Evolutionary conservation across 2,329 filamentous ascomycete species (phyloP).

Genomic region (Trichoderma polysporum): DNA sequence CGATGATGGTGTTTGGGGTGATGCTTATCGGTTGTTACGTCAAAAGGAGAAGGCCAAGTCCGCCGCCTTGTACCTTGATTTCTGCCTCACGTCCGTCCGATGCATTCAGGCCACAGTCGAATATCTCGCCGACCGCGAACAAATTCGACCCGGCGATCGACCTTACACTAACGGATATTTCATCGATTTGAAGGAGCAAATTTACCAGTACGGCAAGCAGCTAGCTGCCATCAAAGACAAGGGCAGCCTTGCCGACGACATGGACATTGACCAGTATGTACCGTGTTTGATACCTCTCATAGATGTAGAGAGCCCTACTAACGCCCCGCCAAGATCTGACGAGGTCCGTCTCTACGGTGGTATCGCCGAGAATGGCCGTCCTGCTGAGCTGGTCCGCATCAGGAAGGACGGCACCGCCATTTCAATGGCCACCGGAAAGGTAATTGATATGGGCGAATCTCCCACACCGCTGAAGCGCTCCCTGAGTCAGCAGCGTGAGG

Average conservation of each 20-base stretch:
- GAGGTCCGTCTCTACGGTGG: slow-evolving; percentile 80
- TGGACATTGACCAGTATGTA: slow-evolving; percentile 60
- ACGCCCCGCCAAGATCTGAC: slow-evolving; percentile 47
- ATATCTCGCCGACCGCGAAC: slow-evolving; percentile 81
- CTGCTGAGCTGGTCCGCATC: slow-evolving; percentile 79
- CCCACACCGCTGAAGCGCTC: slow-evolving; percentile 63
- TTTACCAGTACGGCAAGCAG: slow-evolving; percentile 83
- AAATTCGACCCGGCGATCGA: slow-evolving; percentile 78
- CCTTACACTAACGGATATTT: slow-evolving; percentile 97
- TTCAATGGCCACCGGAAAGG: slow-evolving; percentile 70
- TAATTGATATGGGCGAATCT: slow-evolving; percentile 56
- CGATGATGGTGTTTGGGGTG: slow-evolving; percentile 58
- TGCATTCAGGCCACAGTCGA: slow-evolving; percentile 89
- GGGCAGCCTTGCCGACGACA: slow-evolving; percentile 56
- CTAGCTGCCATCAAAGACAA: slow-evolving; percentile 73
- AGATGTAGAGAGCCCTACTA: slow-evolving; percentile 29
- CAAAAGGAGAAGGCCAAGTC: slow-evolving; percentile 76
- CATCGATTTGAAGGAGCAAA: slow-evolving; percentile 92
- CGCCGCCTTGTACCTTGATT: slow-evolving; percentile 72
- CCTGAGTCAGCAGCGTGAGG: slow-evolving; percentile 67
- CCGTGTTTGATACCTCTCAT: slow-evolving; percentile 33
- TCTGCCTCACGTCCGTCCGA: slow-evolving; percentile 86
- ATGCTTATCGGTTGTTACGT: slow-evolving; percentile 68
- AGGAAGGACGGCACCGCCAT: slow-evolving; percentile 78
- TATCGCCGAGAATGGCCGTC: slow-evolving; percentile 75